Percentiles rank a stretch among this genome's conserved stretches.
Evolutionary conservation across 1,139 yeast genomes (phyloP).

Genomic region (Yamadazyma sp.): DNA sequence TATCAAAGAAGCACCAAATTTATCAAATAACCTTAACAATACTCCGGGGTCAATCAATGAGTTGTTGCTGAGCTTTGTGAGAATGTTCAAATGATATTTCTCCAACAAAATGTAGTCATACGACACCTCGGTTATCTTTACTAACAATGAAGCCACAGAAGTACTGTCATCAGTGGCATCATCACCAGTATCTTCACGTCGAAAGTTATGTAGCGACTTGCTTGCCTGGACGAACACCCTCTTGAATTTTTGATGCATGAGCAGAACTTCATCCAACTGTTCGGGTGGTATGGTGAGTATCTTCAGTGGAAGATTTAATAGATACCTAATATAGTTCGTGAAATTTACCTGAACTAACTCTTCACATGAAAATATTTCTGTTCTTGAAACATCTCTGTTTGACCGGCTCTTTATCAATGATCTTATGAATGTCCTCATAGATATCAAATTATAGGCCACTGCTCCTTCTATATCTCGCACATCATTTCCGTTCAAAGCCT

Average conservation of each 20-base stretch:
- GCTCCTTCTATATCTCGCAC: conserved; percentile 30
- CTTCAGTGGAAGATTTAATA: conserved; percentile 31
- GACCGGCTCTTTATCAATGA: conserved; percentile 20
- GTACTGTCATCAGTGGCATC: conserved; percentile 17
- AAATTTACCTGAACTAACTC: conserved; percentile 41
- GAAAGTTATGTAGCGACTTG: conserved; percentile 25
- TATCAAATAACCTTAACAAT: conserved; percentile 23
- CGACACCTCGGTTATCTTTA: conserved; percentile 36
- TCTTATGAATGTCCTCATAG: conserved; percentile 30
- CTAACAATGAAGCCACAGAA: conserved; percentile 25
- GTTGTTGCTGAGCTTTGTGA: conserved; percentile 35
- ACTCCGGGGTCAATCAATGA: conserved; percentile 29
- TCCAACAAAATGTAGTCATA: conserved; percentile 44
- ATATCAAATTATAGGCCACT: conserved; percentile 32
- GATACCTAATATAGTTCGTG: conserved; percentile 38
- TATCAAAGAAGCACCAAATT: conserved; percentile 17
- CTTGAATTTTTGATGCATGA: conserved; percentile 32
- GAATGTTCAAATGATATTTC: conserved; percentile 40
- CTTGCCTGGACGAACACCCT: conserved; percentile 26
- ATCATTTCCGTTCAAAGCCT: conserved; percentile 19
- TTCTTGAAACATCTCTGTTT: conserved; percentile 6
- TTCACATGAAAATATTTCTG: conserved; percentile 27
- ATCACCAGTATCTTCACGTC: conserved; percentile 34
- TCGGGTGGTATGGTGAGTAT: conserved; percentile 13
- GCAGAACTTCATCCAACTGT: conserved; percentile 21